Percentiles rank a stretch among this genome's conserved stretches.
These are phyloP conservation scores for Phytopythium montanum DNA, from an alignment of 352 stramenopile species.

Conservation along the genomic window DNA sequence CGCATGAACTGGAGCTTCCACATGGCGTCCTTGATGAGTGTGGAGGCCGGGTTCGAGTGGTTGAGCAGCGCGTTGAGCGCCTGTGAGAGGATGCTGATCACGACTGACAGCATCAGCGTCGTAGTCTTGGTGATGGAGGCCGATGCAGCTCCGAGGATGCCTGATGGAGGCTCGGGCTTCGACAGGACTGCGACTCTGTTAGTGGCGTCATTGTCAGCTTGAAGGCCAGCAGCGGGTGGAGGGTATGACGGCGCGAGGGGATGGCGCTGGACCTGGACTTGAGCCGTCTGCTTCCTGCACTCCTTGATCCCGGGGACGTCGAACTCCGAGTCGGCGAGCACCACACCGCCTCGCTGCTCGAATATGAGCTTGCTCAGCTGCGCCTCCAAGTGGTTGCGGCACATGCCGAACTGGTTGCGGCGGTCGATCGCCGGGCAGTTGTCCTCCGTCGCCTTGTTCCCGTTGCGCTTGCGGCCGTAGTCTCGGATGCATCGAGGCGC, in stretches of 20 bases:
- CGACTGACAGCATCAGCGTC: neutral
- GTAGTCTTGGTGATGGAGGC: neutral
- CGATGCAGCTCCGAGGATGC: neutral
- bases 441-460: constrained; percentile 11
- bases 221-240: constrained; percentile 12
- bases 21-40: constrained; percentile 40
- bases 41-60: constrained; percentile 38
- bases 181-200: neutral
- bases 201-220: neutral
- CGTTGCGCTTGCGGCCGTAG: constrained; percentile 38
- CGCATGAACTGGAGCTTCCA: constrained; percentile 64
- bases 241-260: constrained; percentile 48
- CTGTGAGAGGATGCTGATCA: neutral
- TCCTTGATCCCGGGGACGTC: constrained; percentile 59
- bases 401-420: constrained; percentile 62
- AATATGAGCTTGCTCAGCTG: constrained; percentile 49
- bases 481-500: constrained; percentile 52
- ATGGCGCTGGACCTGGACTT: constrained; percentile 22
- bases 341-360: constrained; percentile 35
- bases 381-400: constrained; percentile 65
- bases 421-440: constrained; percentile 45
- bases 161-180: neutral
- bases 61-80: constrained; percentile 15
- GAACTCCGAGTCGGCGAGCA: constrained; percentile 57
- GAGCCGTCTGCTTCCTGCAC: constrained; percentile 33